phyloP scores from a whole-genome alignment of 768 basidiomycete species.

The Clitopilus hobsonii region DNA sequence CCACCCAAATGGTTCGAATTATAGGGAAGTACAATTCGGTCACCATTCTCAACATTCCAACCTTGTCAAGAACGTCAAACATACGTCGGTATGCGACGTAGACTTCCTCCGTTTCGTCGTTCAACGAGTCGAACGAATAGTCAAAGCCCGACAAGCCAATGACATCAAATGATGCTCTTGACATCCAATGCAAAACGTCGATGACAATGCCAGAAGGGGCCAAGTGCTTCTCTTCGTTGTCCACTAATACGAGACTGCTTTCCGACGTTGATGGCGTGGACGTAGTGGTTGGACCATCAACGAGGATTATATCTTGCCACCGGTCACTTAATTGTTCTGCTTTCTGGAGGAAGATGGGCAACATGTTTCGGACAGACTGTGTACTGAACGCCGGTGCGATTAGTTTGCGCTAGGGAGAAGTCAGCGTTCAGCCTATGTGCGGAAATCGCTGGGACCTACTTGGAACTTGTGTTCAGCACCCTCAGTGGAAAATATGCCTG shows the following conservation, averaged over 20 bases:
- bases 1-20: constrained; percentile 39
- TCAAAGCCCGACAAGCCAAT: constrained; percentile 57
- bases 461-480: constrained; percentile 42
- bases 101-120: constrained; percentile 43
- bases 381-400: constrained; percentile 47
- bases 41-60: constrained; percentile 32
- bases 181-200: constrained; percentile 55
- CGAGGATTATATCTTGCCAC: constrained; percentile 32
- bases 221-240: neutral
- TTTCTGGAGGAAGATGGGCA: constrained; percentile 45
- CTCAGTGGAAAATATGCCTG: constrained; percentile 51
- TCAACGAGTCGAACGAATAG: constrained; percentile 45
- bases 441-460: constrained; percentile 14
- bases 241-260: neutral
- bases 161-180: constrained; percentile 58
- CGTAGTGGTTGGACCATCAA: neutral
- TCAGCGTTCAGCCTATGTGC: neutral
- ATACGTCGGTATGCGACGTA: constrained; percentile 46
- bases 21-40: constrained; percentile 44
- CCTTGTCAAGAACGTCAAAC: constrained; percentile 45
- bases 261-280: neutral
- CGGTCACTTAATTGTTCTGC: constrained; percentile 43
- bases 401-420: constrained; percentile 31
- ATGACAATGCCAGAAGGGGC: constrained; percentile 20
- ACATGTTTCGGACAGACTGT: constrained; percentile 37